Evolutionary conservation across 139 green algal species (phyloP), one percentile per base, ranked within the genome.

Genomic region (Volvox reticuliferus): DNA sequence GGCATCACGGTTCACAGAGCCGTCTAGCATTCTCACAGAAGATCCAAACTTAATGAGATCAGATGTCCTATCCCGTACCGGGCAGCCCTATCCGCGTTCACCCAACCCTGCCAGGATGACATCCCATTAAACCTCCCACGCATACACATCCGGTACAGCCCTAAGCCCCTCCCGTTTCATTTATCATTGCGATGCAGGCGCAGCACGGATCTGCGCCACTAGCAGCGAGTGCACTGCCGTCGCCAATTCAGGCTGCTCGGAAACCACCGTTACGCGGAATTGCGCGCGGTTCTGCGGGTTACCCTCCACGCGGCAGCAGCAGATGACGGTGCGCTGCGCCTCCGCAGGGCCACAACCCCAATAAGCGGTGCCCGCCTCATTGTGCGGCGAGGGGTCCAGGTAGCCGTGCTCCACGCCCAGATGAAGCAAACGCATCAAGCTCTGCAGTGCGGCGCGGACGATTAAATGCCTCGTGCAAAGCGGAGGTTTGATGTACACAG

Each of bases 181-280:
- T 73, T 9, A 55, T 73, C 65, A 73, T 73, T 73, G 65, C 65
- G 82, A 88, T 3, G 82, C 63, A 0, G 82, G 82, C 33, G 82
- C 82, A 2, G 65, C 65, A 20, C 82, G 82, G 13, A 88, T 55
- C 30, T 87, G 81, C 61, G 30, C 81, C 18, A 84, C 90, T 17
- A 94, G 82, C 68, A 92, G 76, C 14, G 89, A 87, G 76, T 93
- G 89, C 61, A 94, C 35, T 62, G 68, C 63, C n/a, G 44, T 33
- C 12, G 92, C 84, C 50, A 95, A 85, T 30, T 82, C 69, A 24
- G 91, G 86, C 67, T 95, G 86, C 5, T 91, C 81, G 19, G 89
- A 91, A 1, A 80, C 86, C 24, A 97, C 95, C 2, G 96, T 98
- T 28, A 98, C 92, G 28, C 96, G 91, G 91, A 98, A 97, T 85